A percentile compares a stretch with the other conserved stretches of the same genome.
These are phyloP conservation scores for Comarum palustre DNA, from an alignment of 306 rosid species.

Conservation along the genomic window DNA sequence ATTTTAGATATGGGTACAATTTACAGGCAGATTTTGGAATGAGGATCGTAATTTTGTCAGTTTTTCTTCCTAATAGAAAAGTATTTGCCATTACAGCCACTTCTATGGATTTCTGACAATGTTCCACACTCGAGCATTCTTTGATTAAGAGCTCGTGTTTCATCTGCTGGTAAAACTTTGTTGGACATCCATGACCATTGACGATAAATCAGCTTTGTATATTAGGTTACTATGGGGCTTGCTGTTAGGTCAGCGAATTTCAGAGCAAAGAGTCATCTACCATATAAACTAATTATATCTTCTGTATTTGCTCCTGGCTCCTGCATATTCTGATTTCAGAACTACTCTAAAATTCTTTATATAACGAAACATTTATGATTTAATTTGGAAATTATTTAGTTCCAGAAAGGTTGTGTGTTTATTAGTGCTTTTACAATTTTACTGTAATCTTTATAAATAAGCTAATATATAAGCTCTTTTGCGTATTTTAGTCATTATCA, in stretches of 20 bases:
- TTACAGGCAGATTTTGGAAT: neutral
- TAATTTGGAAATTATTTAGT: no score
- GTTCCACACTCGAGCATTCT: neutral
- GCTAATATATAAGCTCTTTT: neutral
- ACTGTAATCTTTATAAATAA: neutral
- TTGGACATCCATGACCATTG: neutral
- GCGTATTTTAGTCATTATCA: neutral
- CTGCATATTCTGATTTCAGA: neutral
- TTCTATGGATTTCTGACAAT: neutral
- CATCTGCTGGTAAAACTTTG: neutral
- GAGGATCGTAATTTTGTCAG: neutral
- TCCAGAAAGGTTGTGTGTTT: neutral
- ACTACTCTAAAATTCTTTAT: neutral
- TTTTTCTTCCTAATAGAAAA: constrained; percentile 2
- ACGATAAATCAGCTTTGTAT: neutral
- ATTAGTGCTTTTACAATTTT: neutral
- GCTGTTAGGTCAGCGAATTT: neutral
- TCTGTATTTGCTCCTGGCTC: neutral
- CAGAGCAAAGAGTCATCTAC: neutral
- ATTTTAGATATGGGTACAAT: neutral
- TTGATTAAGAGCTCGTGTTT: constrained; percentile 7
- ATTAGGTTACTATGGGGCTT: neutral
- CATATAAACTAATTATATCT: neutral
- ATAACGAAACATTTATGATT: neutral
- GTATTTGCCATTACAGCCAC: neutral